These are phyloP conservation scores for Saksenaea vasiformis DNA, from an alignment of 371 early-diverging fungal species.

Conservation along the genomic window DNA sequence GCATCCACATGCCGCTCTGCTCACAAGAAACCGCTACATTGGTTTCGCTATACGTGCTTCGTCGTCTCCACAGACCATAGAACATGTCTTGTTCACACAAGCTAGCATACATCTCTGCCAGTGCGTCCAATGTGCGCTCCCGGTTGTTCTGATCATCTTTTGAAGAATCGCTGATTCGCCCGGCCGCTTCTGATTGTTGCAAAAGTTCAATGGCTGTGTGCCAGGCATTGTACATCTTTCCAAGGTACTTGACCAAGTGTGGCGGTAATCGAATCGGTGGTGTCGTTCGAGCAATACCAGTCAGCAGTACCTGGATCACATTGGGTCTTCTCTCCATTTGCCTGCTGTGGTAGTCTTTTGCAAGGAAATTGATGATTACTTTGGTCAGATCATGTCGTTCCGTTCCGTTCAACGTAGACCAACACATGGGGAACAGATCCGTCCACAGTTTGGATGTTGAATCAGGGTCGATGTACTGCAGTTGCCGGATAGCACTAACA, in stretches of 20 bases:
- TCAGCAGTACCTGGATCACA: slow-evolving; percentile 89
- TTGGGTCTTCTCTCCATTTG: slow-evolving; percentile 86
- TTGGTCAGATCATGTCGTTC: slow-evolving; percentile 88
- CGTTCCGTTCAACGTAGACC: slow-evolving; percentile 69
- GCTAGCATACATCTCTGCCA: slow-evolving; percentile 79
- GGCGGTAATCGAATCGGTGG: slow-evolving; percentile 86
- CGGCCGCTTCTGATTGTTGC: slow-evolving; percentile 53
- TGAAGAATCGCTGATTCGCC: slow-evolving; percentile 48
- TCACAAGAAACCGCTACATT: slow-evolving; percentile 96
- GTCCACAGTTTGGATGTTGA: slow-evolving; percentile 83
- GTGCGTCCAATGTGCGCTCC: slow-evolving; percentile 89
- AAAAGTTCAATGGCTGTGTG: slow-evolving; percentile 80
- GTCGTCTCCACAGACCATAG: slow-evolving; percentile 92
- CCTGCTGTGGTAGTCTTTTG: slow-evolving; percentile 88
- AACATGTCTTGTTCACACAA: slow-evolving; percentile 91
- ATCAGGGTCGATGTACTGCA: slow-evolving; percentile 73
- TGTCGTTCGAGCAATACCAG: slow-evolving; percentile 77
- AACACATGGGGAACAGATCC: slow-evolving; percentile 83
- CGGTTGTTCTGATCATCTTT: slow-evolving; percentile 88
- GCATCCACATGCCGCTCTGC: slow-evolving; percentile 92
- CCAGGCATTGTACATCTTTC: slow-evolving; percentile 92
- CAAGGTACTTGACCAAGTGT: slow-evolving; percentile 90
- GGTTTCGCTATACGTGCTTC: slow-evolving; percentile 93
- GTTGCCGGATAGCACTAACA: slow-evolving; percentile 59
- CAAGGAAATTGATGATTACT: slow-evolving; percentile 77